Evolutionary conservation across 805 yeast genomes (phyloP).

Genomic region (Candida fluviatilis): DNA sequence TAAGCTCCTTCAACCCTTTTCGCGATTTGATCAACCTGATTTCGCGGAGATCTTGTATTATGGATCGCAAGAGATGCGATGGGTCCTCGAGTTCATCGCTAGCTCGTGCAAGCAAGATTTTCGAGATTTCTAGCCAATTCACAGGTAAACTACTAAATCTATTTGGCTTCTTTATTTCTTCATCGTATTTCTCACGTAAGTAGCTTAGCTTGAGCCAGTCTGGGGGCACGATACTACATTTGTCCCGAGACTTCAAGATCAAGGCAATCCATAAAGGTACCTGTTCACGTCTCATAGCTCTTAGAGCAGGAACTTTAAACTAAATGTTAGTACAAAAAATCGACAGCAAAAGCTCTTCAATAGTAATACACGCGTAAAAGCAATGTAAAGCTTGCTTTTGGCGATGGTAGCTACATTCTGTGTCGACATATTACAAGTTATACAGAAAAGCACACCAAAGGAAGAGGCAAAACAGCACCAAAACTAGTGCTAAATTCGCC

Average conservation of each 20-base stretch:
- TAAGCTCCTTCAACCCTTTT: constrained; percentile 71
- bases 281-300: constrained; percentile 62
- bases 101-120: constrained; percentile 63
- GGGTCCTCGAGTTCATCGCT: constrained; percentile 76
- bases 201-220: constrained; percentile 65
- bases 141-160: constrained; percentile 73
- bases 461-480: too few relatives aligned
- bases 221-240: constrained; percentile 84
- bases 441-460: too few relatives aligned
- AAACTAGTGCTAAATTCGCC: too few relatives aligned
- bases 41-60: constrained; percentile 82
- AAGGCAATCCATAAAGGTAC: constrained; percentile 90
- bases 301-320: constrained; percentile 51
- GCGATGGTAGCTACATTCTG: too few relatives aligned
- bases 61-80: constrained; percentile 61
- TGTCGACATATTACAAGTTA: too few relatives aligned
- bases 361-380: too few relatives aligned
- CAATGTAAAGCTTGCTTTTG: too few relatives aligned
- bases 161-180: constrained; percentile 54
- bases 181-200: constrained; percentile 57
- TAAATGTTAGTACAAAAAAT: constrained; percentile 25
- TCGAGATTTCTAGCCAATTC: constrained; percentile 84
- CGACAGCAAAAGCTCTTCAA: too few relatives aligned
- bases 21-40: constrained; percentile 76
- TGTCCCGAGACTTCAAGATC: constrained; percentile 74